Base-by-base conservation (phyloP, 1,139 yeast genomes). In the Saccharomyces hybrid region DNA sequence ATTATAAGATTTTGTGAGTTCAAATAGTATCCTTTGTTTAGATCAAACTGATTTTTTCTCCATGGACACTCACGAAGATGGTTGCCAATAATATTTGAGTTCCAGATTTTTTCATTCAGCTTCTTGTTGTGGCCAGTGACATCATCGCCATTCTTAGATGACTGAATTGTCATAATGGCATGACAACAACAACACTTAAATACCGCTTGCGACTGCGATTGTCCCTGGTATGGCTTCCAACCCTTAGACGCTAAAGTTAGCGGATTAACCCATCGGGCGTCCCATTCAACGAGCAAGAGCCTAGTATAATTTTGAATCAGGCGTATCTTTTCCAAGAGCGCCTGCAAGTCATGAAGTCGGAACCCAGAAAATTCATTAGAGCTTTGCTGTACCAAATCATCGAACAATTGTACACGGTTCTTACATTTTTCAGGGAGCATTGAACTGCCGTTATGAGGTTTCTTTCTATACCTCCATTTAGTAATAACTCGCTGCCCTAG, bases 241-340 rank as follows among this genome's bases (percentile, higher is more conserved):
- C 66, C 66, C 25, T 57, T 56, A n/a, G 64, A 53, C n/a, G 60
- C 60, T 31, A 61, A 28, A 5, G 52, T 52, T 46, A 62, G 52
- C 16, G 63, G 61, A 50, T 61, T 61, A 34, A 61, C 46, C 54
- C 57, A 55, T 20, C 49, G 26, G 9, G 52, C 54, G 53, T 61
- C 61, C 65, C 65, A 62, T 11, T 52, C 52, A 42, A 57, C 25
- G 48, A 50, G 46, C 2, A 49, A n/a, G 3, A 51, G 47, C 47
- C 51, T 55, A 2, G 60, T 57, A 2, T 50, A 57, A 20, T 54
- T 56, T 26, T 46, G 55, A 20, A 52, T 52, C 26, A 50, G 47
- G 23, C 52, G 48, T 32, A 52, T 46, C 30, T 54, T 48, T 5
- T 51, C 49, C 48, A 54, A 31, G 44, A 60, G 52, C 9, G 52